These are phyloP conservation scores for Yamadazyma paraphyllophila DNA, from an alignment of 805 yeast species.

Conservation along the genomic window DNA sequence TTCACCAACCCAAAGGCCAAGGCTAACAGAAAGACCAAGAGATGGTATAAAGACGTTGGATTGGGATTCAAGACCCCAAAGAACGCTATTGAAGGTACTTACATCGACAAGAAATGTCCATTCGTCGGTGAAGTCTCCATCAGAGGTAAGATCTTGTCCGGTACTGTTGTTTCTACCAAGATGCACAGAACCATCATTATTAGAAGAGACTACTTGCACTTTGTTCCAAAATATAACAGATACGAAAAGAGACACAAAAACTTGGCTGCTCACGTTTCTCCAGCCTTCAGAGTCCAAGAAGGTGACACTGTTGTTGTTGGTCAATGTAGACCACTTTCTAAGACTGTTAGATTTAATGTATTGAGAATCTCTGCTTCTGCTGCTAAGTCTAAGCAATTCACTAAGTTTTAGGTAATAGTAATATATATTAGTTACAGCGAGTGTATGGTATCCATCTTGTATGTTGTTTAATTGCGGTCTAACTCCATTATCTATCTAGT, in stretches of 20 bases:
- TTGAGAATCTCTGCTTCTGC: constrained; percentile 88
- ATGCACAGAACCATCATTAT: constrained; percentile 99
- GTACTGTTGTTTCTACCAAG: constrained; percentile 99
- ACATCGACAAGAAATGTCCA: constrained; percentile 99
- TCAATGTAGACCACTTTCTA: constrained; percentile 99
- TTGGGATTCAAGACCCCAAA: constrained; percentile 99
- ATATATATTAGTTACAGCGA: neutral
- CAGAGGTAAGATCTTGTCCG: constrained; percentile 99
- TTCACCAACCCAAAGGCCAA: constrained; percentile 99
- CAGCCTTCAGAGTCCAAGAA: constrained; percentile 99
- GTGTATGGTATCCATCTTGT: too few species aligned
- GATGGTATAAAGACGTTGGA: constrained; percentile 99
- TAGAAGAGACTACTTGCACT: constrained; percentile 99
- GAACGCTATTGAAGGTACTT: constrained; percentile 96
- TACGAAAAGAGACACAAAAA: constrained; percentile 99
- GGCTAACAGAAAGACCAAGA: constrained; percentile 98
- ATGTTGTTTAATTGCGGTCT: too few species aligned
- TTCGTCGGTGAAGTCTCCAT: constrained; percentile 94
- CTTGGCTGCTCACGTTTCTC: constrained; percentile 99
- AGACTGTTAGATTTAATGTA: constrained; percentile 99
- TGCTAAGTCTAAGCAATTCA: constrained; percentile 90
- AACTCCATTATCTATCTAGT: too few species aligned
- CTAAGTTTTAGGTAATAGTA: constrained; percentile 69
- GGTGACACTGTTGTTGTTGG: constrained; percentile 99
- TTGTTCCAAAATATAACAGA: constrained; percentile 99